A percentile compares a stretch with the other conserved stretches of the same genome.
Conservation (phyloP, 2,329 filamentous ascomycete genomes). For the Plenodomus biglobosus region DNA sequence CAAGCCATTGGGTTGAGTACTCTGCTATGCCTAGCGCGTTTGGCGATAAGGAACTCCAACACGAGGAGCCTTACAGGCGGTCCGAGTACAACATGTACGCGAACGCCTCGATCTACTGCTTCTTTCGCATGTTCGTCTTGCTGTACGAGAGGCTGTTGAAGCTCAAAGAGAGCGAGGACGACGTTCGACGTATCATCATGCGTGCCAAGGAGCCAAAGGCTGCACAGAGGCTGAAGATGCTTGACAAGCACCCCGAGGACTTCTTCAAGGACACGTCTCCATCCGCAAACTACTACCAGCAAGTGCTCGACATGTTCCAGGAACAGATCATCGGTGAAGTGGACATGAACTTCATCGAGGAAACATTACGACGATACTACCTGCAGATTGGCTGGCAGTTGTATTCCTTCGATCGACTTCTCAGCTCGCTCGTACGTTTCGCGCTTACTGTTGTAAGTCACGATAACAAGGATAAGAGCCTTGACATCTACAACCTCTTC, state of each 20-base stretch:
- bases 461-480: slow-evolving; percentile 90
- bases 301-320: slow-evolving; percentile 82
- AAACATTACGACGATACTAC: slow-evolving; percentile 89
- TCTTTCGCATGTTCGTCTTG: slow-evolving; percentile 91
- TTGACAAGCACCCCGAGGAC: slow-evolving; percentile 71
- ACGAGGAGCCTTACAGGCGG: slow-evolving; percentile 78
- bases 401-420: slow-evolving; percentile 88
- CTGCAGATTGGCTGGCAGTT: slow-evolving; percentile 88
- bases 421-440: slow-evolving; percentile 77
- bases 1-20: slow-evolving; percentile 65
- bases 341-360: slow-evolving; percentile 82
- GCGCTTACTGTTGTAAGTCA: slow-evolving; percentile 80
- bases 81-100: slow-evolving; percentile 86
- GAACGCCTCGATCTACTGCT: slow-evolving; percentile 89
- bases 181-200: slow-evolving; percentile 71
- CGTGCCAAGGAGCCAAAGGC: slow-evolving; percentile 76
- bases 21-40: slow-evolving; percentile 58
- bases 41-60: slow-evolving; percentile 65
- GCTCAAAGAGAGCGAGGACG: slow-evolving; percentile 76
- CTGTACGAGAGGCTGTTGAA: slow-evolving; percentile 81
- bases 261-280: slow-evolving; percentile 70
- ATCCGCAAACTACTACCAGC: slow-evolving; percentile 76
- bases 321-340: slow-evolving; percentile 81
- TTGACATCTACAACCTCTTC: slow-evolving; percentile 86
- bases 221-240: slow-evolving; percentile 78